Evolutionary conservation across 148 eudicot genomes (phyloP), one percentile per base, ranked within the genome.

Genomic region (Heliamphora exappendiculata): DNA sequence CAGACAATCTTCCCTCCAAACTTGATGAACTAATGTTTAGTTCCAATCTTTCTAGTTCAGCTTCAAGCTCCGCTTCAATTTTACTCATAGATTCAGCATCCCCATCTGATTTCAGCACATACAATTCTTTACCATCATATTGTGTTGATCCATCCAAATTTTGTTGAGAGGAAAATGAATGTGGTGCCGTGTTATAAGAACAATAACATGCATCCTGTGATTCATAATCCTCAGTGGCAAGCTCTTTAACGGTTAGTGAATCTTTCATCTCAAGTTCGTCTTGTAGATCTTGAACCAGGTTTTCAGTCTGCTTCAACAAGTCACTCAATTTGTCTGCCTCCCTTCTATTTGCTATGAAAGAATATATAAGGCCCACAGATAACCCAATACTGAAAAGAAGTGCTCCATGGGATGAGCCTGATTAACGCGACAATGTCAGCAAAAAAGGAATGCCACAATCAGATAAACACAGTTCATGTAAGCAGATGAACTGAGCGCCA

Each of bases 41-140:
- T 84, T 91, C 96, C 82, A 95, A 82, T 77, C 91, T 91, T 79
- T 91, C 96, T 73, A 95, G 83, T 78, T 95, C 99, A 80, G 96
- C 97, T 92, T 91, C 94, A 85, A 95, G 99, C 84, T 95, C 99
- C 28, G 96, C 99, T 87, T 95, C 99, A 83, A 95, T 92, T 80
- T 85, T 85, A 75, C 88, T 86, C 83, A 89, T 85, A 36, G 94
- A 86, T 33, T 82, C 81, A 26, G 68, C 55, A 66, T 84, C 78
- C 67, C 85, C 86, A 72, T 82, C 82, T 68, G 85, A 73, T 51
- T 85, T 84, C 77, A 73, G 82, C 78, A 68, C 76, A 75, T 34
- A 67, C 54, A 81, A 84, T 74, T 70, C 87, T 67, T 82, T 72
- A 64, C 71, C 79, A 72, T 75, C 77, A 70, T 37, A 44, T 33